Conservation (phyloP, 345 rosid species). For the Populus tremula region DNA sequence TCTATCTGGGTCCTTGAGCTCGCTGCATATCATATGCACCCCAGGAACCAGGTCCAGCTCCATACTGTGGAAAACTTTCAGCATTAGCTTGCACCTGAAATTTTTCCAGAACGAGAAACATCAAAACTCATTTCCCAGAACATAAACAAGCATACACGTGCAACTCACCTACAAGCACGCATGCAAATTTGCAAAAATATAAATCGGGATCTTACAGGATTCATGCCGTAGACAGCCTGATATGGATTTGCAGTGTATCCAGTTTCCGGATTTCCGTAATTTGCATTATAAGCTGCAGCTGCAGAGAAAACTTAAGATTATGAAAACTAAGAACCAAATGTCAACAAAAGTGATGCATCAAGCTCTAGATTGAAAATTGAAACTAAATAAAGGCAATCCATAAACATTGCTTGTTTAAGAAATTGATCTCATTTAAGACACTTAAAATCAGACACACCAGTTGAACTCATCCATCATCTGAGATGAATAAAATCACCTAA, state of each 20-base stretch:
- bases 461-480: background rate
- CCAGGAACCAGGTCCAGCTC: constrained; percentile 61
- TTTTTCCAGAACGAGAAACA: constrained; percentile 5
- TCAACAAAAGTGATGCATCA: background rate
- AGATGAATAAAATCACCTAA: background rate
- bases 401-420: background rate
- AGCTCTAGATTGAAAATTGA: background rate
- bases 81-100: constrained; percentile 57
- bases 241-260: constrained; percentile 62
- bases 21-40: constrained; percentile 67
- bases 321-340: background rate
- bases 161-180: background rate
- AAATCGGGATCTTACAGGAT: constrained; percentile 57
- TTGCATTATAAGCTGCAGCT: constrained; percentile 57
- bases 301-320: constrained; percentile 20
- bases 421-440: background rate
- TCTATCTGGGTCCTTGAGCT: constrained; percentile 73
- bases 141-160: background rate
- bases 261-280: constrained; percentile 63
- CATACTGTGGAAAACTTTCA: constrained; percentile 75
- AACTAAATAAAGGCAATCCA: background rate
- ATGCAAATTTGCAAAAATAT: background rate
- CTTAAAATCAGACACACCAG: background rate
- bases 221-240: constrained; percentile 65
- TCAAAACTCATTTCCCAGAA: background rate